phyloP scores from a whole-genome alignment of 192 early-diverging fungal genomes.

The Umbelopsis vinacea region DNA sequence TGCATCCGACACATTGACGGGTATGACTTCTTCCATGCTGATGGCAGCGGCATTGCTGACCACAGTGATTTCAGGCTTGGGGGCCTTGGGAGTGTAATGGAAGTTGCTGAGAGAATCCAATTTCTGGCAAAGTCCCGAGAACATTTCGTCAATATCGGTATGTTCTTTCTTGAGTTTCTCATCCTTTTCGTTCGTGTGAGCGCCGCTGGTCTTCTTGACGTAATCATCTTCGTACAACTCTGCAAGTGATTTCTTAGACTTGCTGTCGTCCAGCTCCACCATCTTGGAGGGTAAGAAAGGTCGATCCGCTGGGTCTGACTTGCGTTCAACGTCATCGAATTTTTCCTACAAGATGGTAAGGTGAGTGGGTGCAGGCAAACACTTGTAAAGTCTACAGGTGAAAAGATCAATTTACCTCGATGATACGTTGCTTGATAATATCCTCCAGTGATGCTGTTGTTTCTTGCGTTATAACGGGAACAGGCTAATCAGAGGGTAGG shows the following conservation, averaged over 20 bases:
- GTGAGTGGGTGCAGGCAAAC: not conserved
- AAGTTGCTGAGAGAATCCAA: constrained; percentile 94
- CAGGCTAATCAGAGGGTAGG: constrained; percentile 55
- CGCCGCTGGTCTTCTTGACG: constrained; percentile 57
- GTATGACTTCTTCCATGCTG: constrained; percentile 94
- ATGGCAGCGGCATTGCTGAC: constrained; percentile 82
- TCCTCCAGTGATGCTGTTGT: constrained; percentile 87
- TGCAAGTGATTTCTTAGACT: constrained; percentile 85
- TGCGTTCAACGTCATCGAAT: constrained; percentile 95
- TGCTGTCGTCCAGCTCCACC: constrained; percentile 84
- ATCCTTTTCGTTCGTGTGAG: constrained; percentile 73
- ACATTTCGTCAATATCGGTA: constrained; percentile 77
- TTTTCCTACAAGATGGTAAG: constrained; percentile 42
- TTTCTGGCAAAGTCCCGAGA: constrained; percentile 78
- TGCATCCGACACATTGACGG: constrained; percentile 81
- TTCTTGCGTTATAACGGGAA: constrained; percentile 94
- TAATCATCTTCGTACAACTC: constrained; percentile 94
- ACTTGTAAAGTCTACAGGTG: not conserved
- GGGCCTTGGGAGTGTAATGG: constrained; percentile 87
- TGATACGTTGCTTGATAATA: constrained; percentile 90
- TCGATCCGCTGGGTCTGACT: constrained; percentile 73
- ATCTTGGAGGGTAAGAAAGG: constrained; percentile 74
- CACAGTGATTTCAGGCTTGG: constrained; percentile 78
- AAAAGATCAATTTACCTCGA: constrained; percentile 52
- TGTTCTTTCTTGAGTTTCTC: constrained; percentile 79